phyloP scores from a whole-genome alignment of 2,329 filamentous ascomycete species.

The Neonectria ditissima region DNA sequence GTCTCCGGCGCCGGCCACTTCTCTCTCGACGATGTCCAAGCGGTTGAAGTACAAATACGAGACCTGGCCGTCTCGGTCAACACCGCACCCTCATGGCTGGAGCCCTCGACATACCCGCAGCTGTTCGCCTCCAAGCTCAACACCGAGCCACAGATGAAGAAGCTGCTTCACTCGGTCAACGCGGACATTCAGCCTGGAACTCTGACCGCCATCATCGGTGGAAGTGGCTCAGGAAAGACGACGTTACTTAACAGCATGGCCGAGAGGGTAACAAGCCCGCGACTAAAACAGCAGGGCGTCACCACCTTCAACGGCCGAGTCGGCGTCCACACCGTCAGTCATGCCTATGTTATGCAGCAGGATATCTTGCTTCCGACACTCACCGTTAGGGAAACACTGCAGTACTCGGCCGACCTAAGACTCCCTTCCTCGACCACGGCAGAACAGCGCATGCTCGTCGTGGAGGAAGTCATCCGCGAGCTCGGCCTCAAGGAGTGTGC shows the following conservation, averaged over 20 bases:
- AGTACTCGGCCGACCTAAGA: slow-evolving; percentile 78
- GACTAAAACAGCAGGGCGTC: slow-evolving; percentile 64
- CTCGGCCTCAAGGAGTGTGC: slow-evolving; percentile 82
- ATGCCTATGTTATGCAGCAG: slow-evolving; percentile 81
- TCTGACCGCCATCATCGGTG: slow-evolving; percentile 80
- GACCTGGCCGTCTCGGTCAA: slow-evolving; percentile 68
- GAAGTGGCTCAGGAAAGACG: slow-evolving; percentile 80
- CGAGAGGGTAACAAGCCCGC: slow-evolving; percentile 71
- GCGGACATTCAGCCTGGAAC: slow-evolving; percentile 74
- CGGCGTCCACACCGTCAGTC: slow-evolving; percentile 66
- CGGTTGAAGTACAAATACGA: slow-evolving; percentile 66
- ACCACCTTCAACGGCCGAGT: slow-evolving; percentile 71
- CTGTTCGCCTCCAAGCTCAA: slow-evolving; percentile 54
- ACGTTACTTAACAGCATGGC: slow-evolving; percentile 78
- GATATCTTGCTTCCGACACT: slow-evolving; percentile 79
- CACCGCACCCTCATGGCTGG: slow-evolving; percentile 65
- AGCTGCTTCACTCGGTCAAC: slow-evolving; percentile 72
- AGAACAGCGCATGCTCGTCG: slow-evolving; percentile 70
- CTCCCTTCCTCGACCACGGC: slow-evolving; percentile 71
- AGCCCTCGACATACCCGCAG: slow-evolving; percentile 59
- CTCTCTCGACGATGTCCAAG: slow-evolving; percentile 65
- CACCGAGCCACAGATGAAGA: slow-evolving; percentile 56
- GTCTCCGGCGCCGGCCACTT: slow-evolving; percentile 52
- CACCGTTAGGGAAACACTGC: slow-evolving; percentile 80
- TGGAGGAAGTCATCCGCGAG: slow-evolving; percentile 82